phyloP scores from a whole-genome alignment of 352 stramenopile genomes.

The Peronosclerospora sorghi region DNA sequence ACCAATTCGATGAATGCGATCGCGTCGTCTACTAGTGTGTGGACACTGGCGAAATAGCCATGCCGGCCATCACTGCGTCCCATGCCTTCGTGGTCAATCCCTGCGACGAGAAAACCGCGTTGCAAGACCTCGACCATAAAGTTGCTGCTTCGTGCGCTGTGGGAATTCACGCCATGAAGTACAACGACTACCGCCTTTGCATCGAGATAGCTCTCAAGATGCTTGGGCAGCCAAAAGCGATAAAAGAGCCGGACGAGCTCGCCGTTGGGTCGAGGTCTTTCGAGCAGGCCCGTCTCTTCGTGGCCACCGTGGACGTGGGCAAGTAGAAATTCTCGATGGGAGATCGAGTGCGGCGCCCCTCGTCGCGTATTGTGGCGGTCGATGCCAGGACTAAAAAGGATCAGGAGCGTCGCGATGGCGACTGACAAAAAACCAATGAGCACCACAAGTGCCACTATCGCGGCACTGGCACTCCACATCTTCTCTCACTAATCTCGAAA shows the following conservation, averaged over 20 bases:
- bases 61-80: conserved; percentile 64
- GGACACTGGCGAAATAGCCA: conserved; percentile 58
- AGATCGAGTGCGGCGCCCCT: conserved; percentile 23
- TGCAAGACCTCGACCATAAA: conserved; percentile 62
- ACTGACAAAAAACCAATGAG: conserved; percentile 12
- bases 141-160: conserved; percentile 65
- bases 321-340: conserved; percentile 45
- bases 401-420: conserved; percentile 13
- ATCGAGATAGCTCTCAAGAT: conserved; percentile 20
- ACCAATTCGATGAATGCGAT: conserved; percentile 46
- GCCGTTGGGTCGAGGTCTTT: conserved; percentile 25
- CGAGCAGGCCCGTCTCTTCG: conserved; percentile 43
- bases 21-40: conserved; percentile 53
- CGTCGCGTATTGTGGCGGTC: conserved; percentile 34
- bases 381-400: conserved; percentile 49
- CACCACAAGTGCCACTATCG: conserved; percentile 3
- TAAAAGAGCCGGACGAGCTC: conserved; percentile 53
- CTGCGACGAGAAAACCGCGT: conserved; percentile 51
- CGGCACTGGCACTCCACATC: too few relatives aligned
- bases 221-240: conserved; percentile 49
- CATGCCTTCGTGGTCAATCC: conserved; percentile 66
- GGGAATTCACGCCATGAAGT: conserved; percentile 67
- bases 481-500: too few relatives aligned
- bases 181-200: conserved; percentile 53
- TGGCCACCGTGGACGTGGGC: conserved; percentile 30